Conservation (phyloP, 2,329 filamentous ascomycete genomes). For the Penicillium sp. region DNA sequence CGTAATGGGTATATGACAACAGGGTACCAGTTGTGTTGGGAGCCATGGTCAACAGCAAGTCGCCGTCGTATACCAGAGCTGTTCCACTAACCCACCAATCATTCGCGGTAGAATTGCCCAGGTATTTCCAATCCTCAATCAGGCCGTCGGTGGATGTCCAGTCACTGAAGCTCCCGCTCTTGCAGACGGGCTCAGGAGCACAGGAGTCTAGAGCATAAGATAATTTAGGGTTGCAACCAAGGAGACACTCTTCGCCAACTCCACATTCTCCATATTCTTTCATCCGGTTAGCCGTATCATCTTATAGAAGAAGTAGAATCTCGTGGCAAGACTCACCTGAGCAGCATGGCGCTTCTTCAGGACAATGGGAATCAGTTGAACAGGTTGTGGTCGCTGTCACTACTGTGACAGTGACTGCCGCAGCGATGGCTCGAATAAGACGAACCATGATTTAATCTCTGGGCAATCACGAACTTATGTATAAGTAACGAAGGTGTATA, state of each 20-base stretch:
- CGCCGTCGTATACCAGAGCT: conserved; percentile 58
- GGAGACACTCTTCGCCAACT: conserved; percentile 89
- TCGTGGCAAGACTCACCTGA: conserved; percentile 57
- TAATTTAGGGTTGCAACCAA: conserved; percentile 84
- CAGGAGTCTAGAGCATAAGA: conserved; percentile 82
- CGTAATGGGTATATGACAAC: conserved; percentile 75
- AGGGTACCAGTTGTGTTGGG: conserved; percentile 80
- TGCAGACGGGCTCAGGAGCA: conserved; percentile 75
- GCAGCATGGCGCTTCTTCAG: conserved; percentile 69
- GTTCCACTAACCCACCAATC: conserved; percentile 88
- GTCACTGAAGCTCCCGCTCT: conserved; percentile 63
- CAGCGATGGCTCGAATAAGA: too few relatives aligned
- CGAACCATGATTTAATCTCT: too few relatives aligned
- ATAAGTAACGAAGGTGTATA: too few relatives aligned
- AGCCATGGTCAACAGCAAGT: conserved; percentile 83
- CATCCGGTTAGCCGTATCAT: neutral
- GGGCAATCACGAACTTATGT: too few relatives aligned
- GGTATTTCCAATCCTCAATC: conserved; percentile 70
- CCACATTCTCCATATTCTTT: conserved; percentile 89
- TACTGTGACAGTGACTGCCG: too few relatives aligned
- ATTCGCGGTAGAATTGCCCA: conserved; percentile 72
- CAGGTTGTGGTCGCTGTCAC: too few relatives aligned
- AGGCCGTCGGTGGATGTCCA: conserved; percentile 70
- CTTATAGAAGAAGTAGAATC: neutral
- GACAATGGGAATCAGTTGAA: conserved; percentile 51